phyloP scores from a whole-genome alignment of 805 yeast genomes.

The Brettanomyces custersianus region DNA sequence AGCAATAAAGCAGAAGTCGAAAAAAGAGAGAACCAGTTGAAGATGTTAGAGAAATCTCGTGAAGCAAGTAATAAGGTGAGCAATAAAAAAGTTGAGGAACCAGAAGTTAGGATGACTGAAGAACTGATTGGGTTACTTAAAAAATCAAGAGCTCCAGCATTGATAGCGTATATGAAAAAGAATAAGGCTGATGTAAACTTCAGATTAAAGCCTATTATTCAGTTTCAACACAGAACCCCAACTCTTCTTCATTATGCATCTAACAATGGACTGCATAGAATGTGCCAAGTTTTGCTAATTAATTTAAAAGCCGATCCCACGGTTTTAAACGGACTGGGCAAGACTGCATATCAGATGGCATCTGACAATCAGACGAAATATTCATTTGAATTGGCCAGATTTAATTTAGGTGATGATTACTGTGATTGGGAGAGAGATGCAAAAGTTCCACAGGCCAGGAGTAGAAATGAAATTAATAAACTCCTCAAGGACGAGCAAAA shows the following conservation, averaged over 20 bases:
- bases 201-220: conserved; percentile 42
- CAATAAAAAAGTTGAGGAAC: conserved; percentile 6
- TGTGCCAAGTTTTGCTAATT: conserved; percentile 54
- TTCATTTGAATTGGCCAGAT: conserved; percentile 62
- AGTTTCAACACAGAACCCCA: conserved; percentile 45
- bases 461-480: conserved; percentile 47
- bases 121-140: conserved; percentile 55
- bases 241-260: conserved; percentile 77
- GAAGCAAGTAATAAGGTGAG: conserved; percentile 8
- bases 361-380: conserved; percentile 34
- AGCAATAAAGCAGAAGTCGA: conserved; percentile 24
- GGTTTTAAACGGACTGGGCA: conserved; percentile 40
- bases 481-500: conserved; percentile 28
- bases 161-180: conserved; percentile 52
- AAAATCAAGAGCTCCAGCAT: conserved; percentile 68
- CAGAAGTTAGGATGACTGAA: conserved; percentile 40
- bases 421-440: conserved; percentile 60
- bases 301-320: conserved; percentile 68
- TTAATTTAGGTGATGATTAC: conserved; percentile 54
- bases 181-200: conserved; percentile 48
- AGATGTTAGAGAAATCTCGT: conserved; percentile 19
- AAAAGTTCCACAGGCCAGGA: conserved; percentile 50
- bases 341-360: conserved; percentile 63
- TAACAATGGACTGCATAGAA: conserved; percentile 52
- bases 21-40: conserved; percentile 23